These are phyloP conservation scores for Multifurca ochricompacta DNA, from an alignment of 768 basidiomycete species.

Conservation along the genomic window DNA sequence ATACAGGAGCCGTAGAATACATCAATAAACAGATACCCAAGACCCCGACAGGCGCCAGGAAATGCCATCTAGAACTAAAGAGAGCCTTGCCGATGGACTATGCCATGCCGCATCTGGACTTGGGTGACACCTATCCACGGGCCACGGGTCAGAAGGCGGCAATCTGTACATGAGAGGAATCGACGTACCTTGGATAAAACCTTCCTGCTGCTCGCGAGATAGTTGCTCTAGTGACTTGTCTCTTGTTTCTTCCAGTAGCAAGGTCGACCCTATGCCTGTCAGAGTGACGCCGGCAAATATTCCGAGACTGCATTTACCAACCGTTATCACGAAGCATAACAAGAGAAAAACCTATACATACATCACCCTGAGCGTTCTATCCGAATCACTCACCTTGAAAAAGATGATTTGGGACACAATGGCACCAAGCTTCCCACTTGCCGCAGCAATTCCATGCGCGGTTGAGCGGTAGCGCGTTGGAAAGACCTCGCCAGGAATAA, in stretches of 20 bases:
- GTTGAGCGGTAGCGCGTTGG: slow-evolving; percentile 39
- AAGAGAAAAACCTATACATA: slow-evolving; percentile 20
- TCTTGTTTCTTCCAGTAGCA: slow-evolving; percentile 38
- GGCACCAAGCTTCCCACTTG: slow-evolving; percentile 38
- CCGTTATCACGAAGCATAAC: background rate
- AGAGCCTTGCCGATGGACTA: background rate
- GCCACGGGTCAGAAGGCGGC: background rate
- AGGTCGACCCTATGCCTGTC: slow-evolving; percentile 35
- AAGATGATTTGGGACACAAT: slow-evolving; percentile 35
- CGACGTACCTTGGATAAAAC: slow-evolving; percentile 23
- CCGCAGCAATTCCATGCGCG: slow-evolving; percentile 38
- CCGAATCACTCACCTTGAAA: slow-evolving; percentile 21
- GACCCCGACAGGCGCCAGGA: background rate
- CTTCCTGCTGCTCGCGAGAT: slow-evolving; percentile 29
- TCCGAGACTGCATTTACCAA: slow-evolving; percentile 27
- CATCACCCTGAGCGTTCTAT: slow-evolving; percentile 27
- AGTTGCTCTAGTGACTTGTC: slow-evolving; percentile 28
- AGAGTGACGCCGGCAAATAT: slow-evolving; percentile 40
- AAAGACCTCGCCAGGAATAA: slow-evolving; percentile 37
- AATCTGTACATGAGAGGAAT: background rate
- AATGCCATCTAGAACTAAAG: background rate
- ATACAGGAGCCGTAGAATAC: background rate
- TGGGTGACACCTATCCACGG: background rate
- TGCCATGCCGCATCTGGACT: background rate
- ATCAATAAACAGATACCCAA: background rate